These are phyloP conservation scores for Nakazawaea siamensis DNA, from an alignment of 805 yeast species.

Conservation along the genomic window DNA sequence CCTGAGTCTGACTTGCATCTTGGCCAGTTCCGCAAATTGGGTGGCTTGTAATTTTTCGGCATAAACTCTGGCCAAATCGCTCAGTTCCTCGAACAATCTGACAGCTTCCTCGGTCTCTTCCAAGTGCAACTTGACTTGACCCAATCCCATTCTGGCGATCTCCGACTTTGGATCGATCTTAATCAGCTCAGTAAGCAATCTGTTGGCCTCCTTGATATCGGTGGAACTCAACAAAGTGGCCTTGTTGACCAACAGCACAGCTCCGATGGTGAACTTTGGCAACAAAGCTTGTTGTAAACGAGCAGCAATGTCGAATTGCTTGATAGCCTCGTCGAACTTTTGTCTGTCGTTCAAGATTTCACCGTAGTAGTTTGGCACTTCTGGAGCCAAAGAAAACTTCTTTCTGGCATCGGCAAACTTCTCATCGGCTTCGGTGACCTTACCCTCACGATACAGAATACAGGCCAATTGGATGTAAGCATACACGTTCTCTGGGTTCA, in stretches of 20 bases:
- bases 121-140: slow-evolving; percentile 81
- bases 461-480: slow-evolving; percentile 92
- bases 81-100: slow-evolving; percentile 71
- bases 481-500: slow-evolving; percentile 69
- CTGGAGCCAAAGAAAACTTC: slow-evolving; percentile 80
- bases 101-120: slow-evolving; percentile 80
- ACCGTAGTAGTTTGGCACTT: slow-evolving; percentile 91
- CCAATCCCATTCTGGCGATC: slow-evolving; percentile 82
- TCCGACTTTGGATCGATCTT: slow-evolving; percentile 84
- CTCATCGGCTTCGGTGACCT: slow-evolving; percentile 49
- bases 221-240: slow-evolving; percentile 57
- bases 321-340: slow-evolving; percentile 62
- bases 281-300: slow-evolving; percentile 77
- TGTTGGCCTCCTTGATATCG: slow-evolving; percentile 50
- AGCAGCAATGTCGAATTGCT: slow-evolving; percentile 80
- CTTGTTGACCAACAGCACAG: slow-evolving; percentile 83
- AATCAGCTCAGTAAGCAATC: slow-evolving; percentile 65
- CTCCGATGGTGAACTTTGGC: slow-evolving; percentile 71
- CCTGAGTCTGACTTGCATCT: slow-evolving; percentile 75
- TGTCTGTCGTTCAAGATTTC: slow-evolving; percentile 83
- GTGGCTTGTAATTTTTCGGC: slow-evolving; percentile 88
- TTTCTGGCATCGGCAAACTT: slow-evolving; percentile 61
- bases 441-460: slow-evolving; percentile 73
- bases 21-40: slow-evolving; percentile 87
- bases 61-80: slow-evolving; percentile 71